These are phyloP conservation scores for Xylaria sp. DNA, from an alignment of 2,329 filamentous ascomycete species.

Conservation along the genomic window DNA sequence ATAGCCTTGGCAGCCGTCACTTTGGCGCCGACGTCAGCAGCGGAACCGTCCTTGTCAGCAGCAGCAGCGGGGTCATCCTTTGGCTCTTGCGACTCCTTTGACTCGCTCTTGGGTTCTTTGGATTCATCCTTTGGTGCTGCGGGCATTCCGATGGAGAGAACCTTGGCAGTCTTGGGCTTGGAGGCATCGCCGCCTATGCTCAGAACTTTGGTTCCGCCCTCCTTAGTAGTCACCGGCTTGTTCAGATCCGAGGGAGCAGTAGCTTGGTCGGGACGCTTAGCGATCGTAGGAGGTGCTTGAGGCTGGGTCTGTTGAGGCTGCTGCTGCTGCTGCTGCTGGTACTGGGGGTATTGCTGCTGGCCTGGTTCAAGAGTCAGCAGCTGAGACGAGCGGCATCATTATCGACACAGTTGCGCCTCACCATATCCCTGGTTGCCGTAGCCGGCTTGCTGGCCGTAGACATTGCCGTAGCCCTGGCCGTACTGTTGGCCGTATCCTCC, in stretches of 20 bases:
- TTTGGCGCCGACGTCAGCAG: constrained; percentile 76
- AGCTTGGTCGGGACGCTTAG: constrained; percentile 68
- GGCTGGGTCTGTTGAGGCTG: constrained; percentile 53
- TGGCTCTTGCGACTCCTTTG: constrained; percentile 50
- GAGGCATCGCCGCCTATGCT: constrained; percentile 67
- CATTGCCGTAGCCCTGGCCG: constrained; percentile 64
- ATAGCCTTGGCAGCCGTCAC: constrained; percentile 89
- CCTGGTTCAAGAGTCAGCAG: constrained; percentile 46
- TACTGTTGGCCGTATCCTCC: constrained; percentile 61
- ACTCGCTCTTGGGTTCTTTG: constrained; percentile 59
- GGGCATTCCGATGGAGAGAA: constrained; percentile 77
- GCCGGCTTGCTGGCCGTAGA: constrained; percentile 58
- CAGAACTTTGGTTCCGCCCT: constrained; percentile 71
- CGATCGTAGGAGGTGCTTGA: constrained; percentile 65
- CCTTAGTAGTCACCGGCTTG: constrained; percentile 65
- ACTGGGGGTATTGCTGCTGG: constrained; percentile 65
- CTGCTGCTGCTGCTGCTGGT: constrained; percentile 58
- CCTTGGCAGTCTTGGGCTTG: constrained; percentile 70
- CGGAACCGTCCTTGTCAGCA: constrained; percentile 45
- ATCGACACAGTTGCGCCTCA: constrained; percentile 40
- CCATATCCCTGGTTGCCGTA: constrained; percentile 57
- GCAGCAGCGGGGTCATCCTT: constrained; percentile 42
- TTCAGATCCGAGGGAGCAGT: constrained; percentile 57
- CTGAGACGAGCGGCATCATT: background rate
- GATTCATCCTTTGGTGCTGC: constrained; percentile 65